These are phyloP conservation scores for Citrullus colocynthis DNA, from an alignment of 306 rosid genomes.

Conservation along the genomic window DNA sequence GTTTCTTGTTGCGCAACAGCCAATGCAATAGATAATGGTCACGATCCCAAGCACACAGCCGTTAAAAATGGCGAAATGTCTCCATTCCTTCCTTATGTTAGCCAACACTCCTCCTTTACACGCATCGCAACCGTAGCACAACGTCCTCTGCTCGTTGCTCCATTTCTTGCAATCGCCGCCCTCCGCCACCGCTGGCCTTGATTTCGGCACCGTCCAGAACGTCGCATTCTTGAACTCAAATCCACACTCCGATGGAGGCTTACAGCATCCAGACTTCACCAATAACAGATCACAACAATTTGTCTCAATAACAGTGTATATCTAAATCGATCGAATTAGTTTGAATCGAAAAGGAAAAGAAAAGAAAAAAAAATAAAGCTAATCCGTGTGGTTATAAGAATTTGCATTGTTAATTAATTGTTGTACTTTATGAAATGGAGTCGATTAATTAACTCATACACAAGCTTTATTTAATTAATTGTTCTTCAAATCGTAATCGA, in stretches of 20 bases:
- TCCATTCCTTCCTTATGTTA: conserved; percentile 57
- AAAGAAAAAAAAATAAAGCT: not conserved
- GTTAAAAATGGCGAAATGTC: conserved; percentile 37
- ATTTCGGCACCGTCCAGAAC: conserved; percentile 44
- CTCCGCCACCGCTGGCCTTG: conserved; percentile 12
- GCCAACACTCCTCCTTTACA: conserved; percentile 72
- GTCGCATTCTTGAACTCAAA: conserved; percentile 50
- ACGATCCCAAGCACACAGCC: conserved; percentile 18
- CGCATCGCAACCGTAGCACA: conserved; percentile 73
- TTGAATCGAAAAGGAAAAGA: not conserved
- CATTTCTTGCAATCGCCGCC: conserved; percentile 48
- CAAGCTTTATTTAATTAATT: too few relatives aligned
- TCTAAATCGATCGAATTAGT: not conserved
- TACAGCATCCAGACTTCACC: conserved; percentile 70
- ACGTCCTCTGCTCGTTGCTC: conserved; percentile 31
- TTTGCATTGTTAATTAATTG: too few relatives aligned
- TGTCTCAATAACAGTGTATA: too few relatives aligned
- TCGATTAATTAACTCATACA: too few relatives aligned
- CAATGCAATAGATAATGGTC: conserved; percentile 34
- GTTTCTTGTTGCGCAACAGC: conserved; percentile 44
- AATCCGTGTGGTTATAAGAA: not conserved
- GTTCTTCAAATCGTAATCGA: too few relatives aligned
- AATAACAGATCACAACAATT: not conserved
- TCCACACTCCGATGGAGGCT: conserved; percentile 65
- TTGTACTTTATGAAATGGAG: too few relatives aligned